Evolutionary conservation across 768 basidiomycete species (phyloP), one percentile per base, ranked within the genome.

Genomic region (Austroboletus festivus): DNA sequence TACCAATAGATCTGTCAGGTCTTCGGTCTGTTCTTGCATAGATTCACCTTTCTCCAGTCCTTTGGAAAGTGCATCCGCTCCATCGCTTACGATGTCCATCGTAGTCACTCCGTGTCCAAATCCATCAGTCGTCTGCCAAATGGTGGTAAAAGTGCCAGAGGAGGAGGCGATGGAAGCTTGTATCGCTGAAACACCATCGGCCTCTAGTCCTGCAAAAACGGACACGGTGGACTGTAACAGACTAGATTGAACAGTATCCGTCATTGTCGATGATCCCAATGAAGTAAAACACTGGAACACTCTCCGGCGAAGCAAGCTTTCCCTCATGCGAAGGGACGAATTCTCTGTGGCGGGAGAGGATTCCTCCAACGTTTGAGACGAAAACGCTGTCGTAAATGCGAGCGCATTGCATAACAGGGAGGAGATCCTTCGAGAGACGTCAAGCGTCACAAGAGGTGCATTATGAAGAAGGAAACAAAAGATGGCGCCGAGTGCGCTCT

Each of bases 91-190:
- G 19, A 82, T 65, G 40, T 83, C 79, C 19, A 84, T 70, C 37
- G 78, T 86, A 3, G 91, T 90, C 2, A 96, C 83, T 0, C 95
- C 95, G 68, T 91, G 93, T 0, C 84, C 94, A 68, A 93, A 95
- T 5, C 92, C 90, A 65, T 98, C 95, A 2, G 78, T 74, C 47
- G 81, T 79, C 47, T 86, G 81, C 95, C 95, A 98, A 12, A 99
- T 77, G 13, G 79, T 81, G 3, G 82, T 83, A 66, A 96, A 94
- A 0, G 80, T 73, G 1, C 93, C 94, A 0, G 89, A 78, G 6
- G 85, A 89, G 1, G 89, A 85, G 0, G 89, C 87, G 54, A 97
- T 95, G 0, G 91, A 89, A 1, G 93, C 93, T 66, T 98, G 95
- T 16, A 96, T 80, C 0, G 85, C 81, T 2, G 90, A 91, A 1